Evolutionary conservation across 1,284 basidiomycete genomes (phyloP).

Genomic region (Irpex rosettiformis): DNA sequence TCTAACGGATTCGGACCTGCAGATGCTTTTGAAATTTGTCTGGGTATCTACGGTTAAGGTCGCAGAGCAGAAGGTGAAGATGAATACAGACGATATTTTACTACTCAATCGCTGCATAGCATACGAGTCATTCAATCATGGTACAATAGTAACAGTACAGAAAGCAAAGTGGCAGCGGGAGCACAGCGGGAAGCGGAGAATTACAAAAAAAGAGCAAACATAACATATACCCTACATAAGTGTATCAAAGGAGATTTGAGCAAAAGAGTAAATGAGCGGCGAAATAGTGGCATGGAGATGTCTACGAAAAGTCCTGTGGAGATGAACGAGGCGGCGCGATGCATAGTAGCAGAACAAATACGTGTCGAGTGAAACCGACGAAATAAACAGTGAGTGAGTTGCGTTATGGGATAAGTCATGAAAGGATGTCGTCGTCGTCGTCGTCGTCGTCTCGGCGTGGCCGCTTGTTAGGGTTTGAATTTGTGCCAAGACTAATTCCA

Average conservation of each 20-base stretch:
- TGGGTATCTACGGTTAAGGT: not conserved
- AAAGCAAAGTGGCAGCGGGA: not conserved
- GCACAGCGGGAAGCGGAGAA: not conserved
- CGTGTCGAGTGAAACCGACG: not conserved
- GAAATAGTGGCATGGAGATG: not conserved
- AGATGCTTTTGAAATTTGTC: not conserved
- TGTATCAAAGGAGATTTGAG: not conserved
- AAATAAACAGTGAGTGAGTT: not conserved
- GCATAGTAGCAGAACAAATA: constrained; percentile 1
- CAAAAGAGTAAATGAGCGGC: not conserved
- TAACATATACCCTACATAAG: constrained; percentile 3
- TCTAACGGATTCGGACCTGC: not conserved
- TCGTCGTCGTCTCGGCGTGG: constrained; percentile 50
- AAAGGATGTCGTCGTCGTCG: constrained; percentile 44
- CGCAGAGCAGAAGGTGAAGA: not conserved
- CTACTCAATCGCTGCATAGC: not conserved
- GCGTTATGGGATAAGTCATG: constrained; percentile 26
- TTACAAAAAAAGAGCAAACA: constrained; percentile 1
- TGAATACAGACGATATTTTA: not conserved
- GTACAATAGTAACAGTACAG: constrained; percentile 1
- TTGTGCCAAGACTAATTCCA: constrained; percentile 42
- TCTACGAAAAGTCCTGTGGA: not conserved
- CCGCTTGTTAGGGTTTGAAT: constrained; percentile 51
- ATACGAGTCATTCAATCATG: not conserved
- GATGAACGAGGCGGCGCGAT: not conserved